Conservation (phyloP, 768 basidiomycete genomes). For the Albatrellus ellisii region DNA sequence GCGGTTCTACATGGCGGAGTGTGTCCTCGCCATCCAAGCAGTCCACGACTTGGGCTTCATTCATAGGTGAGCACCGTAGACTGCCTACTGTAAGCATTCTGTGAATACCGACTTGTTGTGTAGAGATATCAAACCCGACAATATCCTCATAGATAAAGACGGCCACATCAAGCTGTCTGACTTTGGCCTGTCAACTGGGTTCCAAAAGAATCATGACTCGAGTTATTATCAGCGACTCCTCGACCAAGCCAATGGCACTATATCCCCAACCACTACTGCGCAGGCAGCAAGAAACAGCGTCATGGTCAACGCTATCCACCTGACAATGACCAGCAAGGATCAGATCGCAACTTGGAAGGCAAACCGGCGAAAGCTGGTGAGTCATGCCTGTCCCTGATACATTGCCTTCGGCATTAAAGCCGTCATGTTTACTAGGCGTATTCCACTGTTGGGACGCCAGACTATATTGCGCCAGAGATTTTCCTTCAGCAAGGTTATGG, state of each 20-base stretch:
- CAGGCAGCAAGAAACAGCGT: conserved; percentile 80
- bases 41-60: conserved; percentile 97
- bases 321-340: conserved; percentile 90
- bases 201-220: conserved; percentile 96
- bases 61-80: conserved; percentile 53
- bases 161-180: conserved; percentile 98
- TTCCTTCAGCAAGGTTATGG: conserved; percentile 96
- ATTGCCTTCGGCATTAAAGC: no score
- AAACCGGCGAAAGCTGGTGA: conserved; percentile 85
- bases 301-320: conserved; percentile 92
- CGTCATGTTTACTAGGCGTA: conserved; percentile 58
- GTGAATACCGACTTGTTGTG: conserved; percentile 3
- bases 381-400: conserved; percentile 18
- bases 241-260: conserved; percentile 44
- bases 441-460: conserved; percentile 95
- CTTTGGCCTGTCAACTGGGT: conserved; percentile 98
- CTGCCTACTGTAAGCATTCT: conserved; percentile 2
- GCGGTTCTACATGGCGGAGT: conserved; percentile 98
- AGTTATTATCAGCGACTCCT: conserved; percentile 87
- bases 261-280: conserved; percentile 27
- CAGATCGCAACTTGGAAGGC: conserved; percentile 99
- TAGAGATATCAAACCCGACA: conserved; percentile 99
- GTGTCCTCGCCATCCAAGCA: conserved; percentile 93
- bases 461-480: conserved; percentile 95
- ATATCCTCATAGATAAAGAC: conserved; percentile 94